A percentile compares a stretch with the other conserved stretches of the same genome.
phyloP scores from a whole-genome alignment of 805 yeast genomes.

The Lachancea sp. region DNA sequence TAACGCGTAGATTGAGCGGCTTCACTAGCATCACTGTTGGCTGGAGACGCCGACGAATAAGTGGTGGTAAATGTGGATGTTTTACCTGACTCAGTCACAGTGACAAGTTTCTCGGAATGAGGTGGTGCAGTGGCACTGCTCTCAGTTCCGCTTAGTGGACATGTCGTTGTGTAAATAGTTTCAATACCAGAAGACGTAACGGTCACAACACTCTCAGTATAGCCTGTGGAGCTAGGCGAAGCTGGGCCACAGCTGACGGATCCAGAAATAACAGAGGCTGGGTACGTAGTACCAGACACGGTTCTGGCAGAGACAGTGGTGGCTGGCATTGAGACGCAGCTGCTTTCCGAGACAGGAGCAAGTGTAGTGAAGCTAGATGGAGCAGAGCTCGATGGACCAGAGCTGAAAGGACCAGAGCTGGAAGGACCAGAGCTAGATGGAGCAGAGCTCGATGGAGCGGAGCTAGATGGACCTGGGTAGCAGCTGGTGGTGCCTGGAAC shows the following conservation, averaged over 20 bases:
- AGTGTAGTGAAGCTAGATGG: constrained; percentile 1
- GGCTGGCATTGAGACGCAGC: not conserved
- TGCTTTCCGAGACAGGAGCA: not conserved
- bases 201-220: constrained; percentile 5
- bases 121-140: not conserved
- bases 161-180: constrained; percentile 8
- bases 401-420: not conserved
- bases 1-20: not conserved
- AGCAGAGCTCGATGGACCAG: constrained; percentile 1
- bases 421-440: not conserved
- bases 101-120: not conserved
- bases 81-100: not conserved
- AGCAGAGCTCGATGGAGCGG: not conserved
- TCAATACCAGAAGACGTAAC: constrained; percentile 6
- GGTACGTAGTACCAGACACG: not conserved
- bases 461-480: not conserved
- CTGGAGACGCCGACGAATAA: constrained; percentile 7
- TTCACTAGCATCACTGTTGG: not conserved
- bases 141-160: constrained; percentile 4
- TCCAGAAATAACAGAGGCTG: not conserved
- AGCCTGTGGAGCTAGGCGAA: not conserved
- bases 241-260: constrained; percentile 2
- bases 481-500: constrained; percentile 2
- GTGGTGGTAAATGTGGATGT: constrained; percentile 15
- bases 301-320: not conserved